These are phyloP conservation scores for Grosmannia penicillata DNA, from an alignment of 2,329 filamentous ascomycete genomes.

Conservation along the genomic window DNA sequence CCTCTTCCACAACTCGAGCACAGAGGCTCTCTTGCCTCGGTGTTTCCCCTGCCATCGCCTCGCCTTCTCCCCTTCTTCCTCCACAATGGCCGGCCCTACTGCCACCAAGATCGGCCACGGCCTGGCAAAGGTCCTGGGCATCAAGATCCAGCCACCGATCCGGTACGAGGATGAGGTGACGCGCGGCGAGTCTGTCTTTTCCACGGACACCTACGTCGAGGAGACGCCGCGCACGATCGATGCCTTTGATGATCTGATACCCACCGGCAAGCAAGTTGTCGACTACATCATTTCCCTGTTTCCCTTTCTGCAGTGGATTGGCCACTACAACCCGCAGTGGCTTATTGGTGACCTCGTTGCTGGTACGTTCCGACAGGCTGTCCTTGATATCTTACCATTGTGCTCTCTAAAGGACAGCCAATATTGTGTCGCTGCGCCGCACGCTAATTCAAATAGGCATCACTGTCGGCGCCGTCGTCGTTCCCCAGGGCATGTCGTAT, in stretches of 20 bases:
- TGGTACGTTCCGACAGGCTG: no score
- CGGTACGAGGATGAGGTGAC: conserved; percentile 46
- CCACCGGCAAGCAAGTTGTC: conserved; percentile 35
- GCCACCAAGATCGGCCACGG: conserved; percentile 50
- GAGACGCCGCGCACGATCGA: conserved; percentile 61
- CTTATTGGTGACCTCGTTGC: conserved; percentile 78
- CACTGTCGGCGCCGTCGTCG: conserved; percentile 53
- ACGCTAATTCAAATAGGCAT: conserved; percentile 19
- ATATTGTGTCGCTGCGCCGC: neutral
- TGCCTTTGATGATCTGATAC: conserved; percentile 52
- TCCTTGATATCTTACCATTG: neutral
- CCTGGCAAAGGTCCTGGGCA: conserved; percentile 67
- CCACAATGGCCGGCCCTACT: conserved; percentile 10
- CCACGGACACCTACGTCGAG: conserved; percentile 70
- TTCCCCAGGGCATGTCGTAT: conserved; percentile 97
- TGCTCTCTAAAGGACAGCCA: neutral
- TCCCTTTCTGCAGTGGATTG: conserved; percentile 82
- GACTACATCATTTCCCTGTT: conserved; percentile 61
- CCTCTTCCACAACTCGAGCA: neutral
- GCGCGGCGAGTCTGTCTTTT: conserved; percentile 67
- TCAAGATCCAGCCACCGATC: conserved; percentile 61
- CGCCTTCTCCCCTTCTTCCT: neutral
- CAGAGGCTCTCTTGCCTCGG: neutral
- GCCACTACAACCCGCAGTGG: conserved; percentile 81
- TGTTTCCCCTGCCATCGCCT: neutral